Evolutionary conservation across 2,329 filamentous ascomycete genomes (phyloP).

Genomic region (Hymenoscyphus scutula): DNA sequence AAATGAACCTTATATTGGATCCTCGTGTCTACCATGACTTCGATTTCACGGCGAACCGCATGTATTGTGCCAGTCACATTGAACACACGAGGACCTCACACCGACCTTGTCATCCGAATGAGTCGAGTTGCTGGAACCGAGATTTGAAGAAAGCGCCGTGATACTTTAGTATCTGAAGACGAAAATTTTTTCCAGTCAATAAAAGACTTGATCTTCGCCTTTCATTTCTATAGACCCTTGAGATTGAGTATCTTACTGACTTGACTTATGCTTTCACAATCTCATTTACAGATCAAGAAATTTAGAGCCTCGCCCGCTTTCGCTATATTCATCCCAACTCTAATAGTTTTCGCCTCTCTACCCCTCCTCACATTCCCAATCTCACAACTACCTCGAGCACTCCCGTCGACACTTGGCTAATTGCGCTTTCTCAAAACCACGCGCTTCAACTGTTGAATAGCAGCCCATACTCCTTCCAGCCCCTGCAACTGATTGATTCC

Average conservation of each 20-base stretch:
- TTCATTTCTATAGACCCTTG: too few species aligned
- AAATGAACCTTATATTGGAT: neutral
- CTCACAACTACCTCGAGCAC: neutral
- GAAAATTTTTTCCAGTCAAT: neutral
- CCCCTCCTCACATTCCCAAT: neutral
- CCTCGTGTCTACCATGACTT: neutral
- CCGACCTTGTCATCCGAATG: neutral
- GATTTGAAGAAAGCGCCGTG: neutral
- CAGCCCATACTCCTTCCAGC: neutral
- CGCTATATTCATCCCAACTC: neutral
- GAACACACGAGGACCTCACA: slow-evolving; percentile 1
- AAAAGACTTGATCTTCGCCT: too few species aligned
- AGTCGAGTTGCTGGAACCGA: neutral
- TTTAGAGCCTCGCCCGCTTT: too few species aligned
- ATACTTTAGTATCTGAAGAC: neutral
- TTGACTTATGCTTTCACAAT: too few species aligned
- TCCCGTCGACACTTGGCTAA: neutral
- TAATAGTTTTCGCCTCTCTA: neutral
- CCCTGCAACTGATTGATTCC: neutral
- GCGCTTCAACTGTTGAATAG: neutral
- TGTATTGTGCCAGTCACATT: neutral
- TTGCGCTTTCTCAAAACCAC: neutral
- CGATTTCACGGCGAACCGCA: neutral
- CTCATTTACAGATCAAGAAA: too few species aligned
- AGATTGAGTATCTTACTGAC: too few species aligned